Percentiles rank a stretch among this genome's conserved stretches.
These are phyloP conservation scores for Aegilops bicornis DNA, from an alignment of 176 grass and related monocot species.

Conservation along the genomic window DNA sequence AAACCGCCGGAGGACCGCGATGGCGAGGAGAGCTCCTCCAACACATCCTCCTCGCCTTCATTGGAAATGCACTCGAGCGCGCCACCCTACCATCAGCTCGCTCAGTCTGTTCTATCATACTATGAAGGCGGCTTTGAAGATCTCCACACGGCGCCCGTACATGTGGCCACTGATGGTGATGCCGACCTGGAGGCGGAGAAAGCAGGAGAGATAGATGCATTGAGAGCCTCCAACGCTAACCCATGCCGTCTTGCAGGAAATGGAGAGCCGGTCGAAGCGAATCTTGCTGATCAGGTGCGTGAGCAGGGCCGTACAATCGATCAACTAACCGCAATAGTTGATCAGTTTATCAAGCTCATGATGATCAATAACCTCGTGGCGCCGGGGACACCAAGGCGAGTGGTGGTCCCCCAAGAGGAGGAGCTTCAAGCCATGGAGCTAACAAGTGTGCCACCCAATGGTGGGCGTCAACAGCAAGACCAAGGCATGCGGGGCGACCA, in stretches of 20 bases:
- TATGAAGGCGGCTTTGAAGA: neutral
- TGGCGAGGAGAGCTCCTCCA: neutral
- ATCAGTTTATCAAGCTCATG: neutral
- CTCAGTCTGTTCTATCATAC: neutral
- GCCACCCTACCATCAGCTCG: neutral
- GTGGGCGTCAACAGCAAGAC: no score
- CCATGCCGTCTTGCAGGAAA: neutral
- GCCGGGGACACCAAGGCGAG: neutral
- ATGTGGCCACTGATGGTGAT: neutral
- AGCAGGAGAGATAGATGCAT: neutral
- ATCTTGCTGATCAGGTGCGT: neutral
- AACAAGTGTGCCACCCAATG: no score
- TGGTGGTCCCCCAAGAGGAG: neutral
- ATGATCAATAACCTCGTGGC: neutral
- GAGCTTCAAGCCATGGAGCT: neutral
- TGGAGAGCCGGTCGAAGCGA: accelerated
- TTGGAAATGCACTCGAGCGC: neutral
- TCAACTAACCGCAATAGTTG: neutral
- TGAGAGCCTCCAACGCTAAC: neutral
- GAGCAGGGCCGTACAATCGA: neutral
- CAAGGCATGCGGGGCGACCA: no score
- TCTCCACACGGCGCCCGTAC: neutral
- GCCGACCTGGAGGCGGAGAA: neutral
- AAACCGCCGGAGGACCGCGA: neutral
- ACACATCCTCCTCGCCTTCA: neutral